Base-by-base conservation (phyloP, 257 asterid species). In the Salvia miltiorrhiza region DNA sequence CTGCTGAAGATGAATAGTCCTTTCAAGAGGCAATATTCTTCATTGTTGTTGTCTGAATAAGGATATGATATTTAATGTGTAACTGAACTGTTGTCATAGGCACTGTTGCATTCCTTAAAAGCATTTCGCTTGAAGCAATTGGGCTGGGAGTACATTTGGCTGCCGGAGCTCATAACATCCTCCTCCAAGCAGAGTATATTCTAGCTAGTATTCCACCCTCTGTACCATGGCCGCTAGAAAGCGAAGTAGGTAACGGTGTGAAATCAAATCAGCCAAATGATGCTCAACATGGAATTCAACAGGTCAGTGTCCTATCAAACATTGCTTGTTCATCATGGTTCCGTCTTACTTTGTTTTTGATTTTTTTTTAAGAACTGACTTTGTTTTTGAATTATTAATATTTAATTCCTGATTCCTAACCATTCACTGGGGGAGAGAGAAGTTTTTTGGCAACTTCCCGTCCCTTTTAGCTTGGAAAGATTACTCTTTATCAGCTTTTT, bases 91-190 rank as follows among this genome's bases (percentile, higher is more conserved):
- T 57, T 64, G 41, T 57, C 77, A 69, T 75, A 94, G 99, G 99
- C 61, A 86, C 96, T 58, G 80, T 88, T 67, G 93, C 96, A 24
- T 94, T 94, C 77, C 96, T 94, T 50, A 85, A 86, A 85, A 94
- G 98, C 81, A 82, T 94, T 67, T 91, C 99, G 4, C 86, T 86
- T 66, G 99, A 94, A 85, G 99, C 99, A 65, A 85, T 91, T 79
- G 95, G 95, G 68, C 86, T 94, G 35, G 99, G 99, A 60, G 97
- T 94, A 71, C 97, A 91, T 80, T 79, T 94, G 86, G 95, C 99
- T 48, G 97, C 92, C 12, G 97, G 95, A 53, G 89, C 98, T 80
- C 97, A 94, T 79, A 83, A 94, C 69, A 72, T 94, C 83, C 96
- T 94, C 68, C 95, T 81, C 49, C 97, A 91, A 78, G 99, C 96